phyloP scores from a whole-genome alignment of 257 asterid species.

The Orobanche coerulescens region DNA sequence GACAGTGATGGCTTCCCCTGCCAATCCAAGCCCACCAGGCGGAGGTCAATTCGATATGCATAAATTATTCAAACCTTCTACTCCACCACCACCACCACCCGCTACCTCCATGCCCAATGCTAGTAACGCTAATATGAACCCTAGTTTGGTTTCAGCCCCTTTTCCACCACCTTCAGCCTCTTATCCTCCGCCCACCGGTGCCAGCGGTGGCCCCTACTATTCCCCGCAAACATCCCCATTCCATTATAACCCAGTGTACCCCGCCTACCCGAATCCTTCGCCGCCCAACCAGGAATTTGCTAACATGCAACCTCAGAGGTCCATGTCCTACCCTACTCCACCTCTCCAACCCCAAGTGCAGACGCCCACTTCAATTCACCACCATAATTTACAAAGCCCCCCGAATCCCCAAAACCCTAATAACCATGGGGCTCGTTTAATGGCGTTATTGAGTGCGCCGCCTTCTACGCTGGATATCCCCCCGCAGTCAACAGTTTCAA shows the following conservation, averaged over 20 bases:
- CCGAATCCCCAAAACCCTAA: slow-evolving; percentile 34
- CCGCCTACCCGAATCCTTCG: slow-evolving; percentile 29
- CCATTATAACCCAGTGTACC: slow-evolving; percentile 42
- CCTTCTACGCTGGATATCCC: slow-evolving; percentile 37
- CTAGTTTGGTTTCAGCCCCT: slow-evolving; percentile 43
- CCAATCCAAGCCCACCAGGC: slow-evolving; percentile 62
- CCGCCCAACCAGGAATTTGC: slow-evolving; percentile 39
- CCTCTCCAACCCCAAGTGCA: slow-evolving; percentile 61
- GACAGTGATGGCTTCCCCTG: slow-evolving; percentile 65
- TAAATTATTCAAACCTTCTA: slow-evolving; percentile 54
- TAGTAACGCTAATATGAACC: slow-evolving; percentile 23
- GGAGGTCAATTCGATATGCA: slow-evolving; percentile 76
- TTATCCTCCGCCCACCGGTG: slow-evolving; percentile 66
- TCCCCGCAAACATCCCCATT: slow-evolving; percentile 47
- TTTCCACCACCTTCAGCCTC: slow-evolving; percentile 67
- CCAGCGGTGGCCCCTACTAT: slow-evolving; percentile 37
- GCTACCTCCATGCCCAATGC: slow-evolving; percentile 24
- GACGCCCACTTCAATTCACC: slow-evolving; percentile 37
- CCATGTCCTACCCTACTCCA: slow-evolving; percentile 73
- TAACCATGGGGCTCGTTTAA: slow-evolving; percentile 63
- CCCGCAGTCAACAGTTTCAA: slow-evolving; percentile 34
- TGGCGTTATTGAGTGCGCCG: slow-evolving; percentile 88
- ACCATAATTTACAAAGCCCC: slow-evolving; percentile 35
- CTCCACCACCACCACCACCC: slow-evolving; percentile 30
- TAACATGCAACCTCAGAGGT: slow-evolving; percentile 65